Conservation (phyloP, 805 yeast genomes). For the Helenozyma baotianmanensis region DNA sequence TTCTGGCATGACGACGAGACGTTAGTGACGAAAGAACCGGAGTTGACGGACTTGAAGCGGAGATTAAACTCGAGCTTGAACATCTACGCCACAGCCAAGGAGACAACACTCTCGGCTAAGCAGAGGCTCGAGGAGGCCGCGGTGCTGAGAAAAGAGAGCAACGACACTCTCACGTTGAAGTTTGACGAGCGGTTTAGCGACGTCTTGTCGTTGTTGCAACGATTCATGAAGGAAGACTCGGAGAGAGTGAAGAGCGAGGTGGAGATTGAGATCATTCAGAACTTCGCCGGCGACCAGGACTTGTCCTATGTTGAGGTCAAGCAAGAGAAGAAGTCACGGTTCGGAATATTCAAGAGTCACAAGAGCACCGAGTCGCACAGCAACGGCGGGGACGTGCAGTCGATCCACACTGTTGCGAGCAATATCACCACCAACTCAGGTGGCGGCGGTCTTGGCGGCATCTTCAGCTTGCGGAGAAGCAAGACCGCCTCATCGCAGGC, state of each 20-base stretch:
- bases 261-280: conserved; percentile 84
- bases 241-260: conserved; percentile 73
- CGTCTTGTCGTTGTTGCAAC: conserved; percentile 50
- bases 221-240: conserved; percentile 71
- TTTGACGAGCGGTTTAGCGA: conserved; percentile 52
- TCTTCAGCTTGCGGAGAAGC: conserved; percentile 35
- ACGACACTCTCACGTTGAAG: conserved; percentile 39
- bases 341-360: conserved; percentile 47
- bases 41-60: conserved; percentile 52
- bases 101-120: conserved; percentile 43
- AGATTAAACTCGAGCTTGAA: conserved; percentile 39
- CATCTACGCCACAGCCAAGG: conserved; percentile 37
- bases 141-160: conserved; percentile 28
- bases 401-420: conserved; percentile 32
- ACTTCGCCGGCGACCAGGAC: conserved; percentile 74
- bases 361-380: conserved; percentile 10
- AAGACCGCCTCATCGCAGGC: conserved; percentile 23
- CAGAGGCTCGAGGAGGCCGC: conserved; percentile 46
- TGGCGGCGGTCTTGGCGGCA: conserved; percentile 18
- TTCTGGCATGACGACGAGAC: conserved; percentile 97
- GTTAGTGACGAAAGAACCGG: conserved; percentile 54
- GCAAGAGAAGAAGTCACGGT: conserved; percentile 50
- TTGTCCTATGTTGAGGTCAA: conserved; percentile 52
- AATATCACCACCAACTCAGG: conserved; percentile 25
- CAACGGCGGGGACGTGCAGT: conserved; percentile 20